Base-by-base conservation (phyloP, 768 basidiomycete species). In the Panaeolus papilionaceus region DNA sequence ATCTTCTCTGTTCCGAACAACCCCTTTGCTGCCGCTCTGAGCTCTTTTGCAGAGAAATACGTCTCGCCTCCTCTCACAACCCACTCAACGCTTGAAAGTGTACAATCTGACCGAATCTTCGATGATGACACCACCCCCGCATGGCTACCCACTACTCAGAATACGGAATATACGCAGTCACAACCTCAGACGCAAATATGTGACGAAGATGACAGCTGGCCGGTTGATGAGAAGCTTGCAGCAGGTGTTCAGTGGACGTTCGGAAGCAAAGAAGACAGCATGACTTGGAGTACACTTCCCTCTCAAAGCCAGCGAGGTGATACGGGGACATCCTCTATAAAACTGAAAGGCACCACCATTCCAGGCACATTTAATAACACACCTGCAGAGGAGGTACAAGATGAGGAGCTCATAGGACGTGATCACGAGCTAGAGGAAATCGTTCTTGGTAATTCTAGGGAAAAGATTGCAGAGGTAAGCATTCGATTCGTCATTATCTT, bases 171-270 rank as follows among this genome's bases (percentile, higher is more conserved):
- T 65, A 84, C 83, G 4, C 83, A 85, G 71, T 74, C 78, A 3
- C 77, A 77, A 62, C 75, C 75, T 2, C 74, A 68, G 62, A 71
- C 73, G 66, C 77, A 75, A 66, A 70, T 79, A 1, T 74, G 83
- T 61, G 85, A 88, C 64, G 87, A 89, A 58, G 89, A 89, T 63
- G 91, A 93, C 72, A 92, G 92, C 73, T 93, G 91, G 92, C 90
- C 89, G 10, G 78, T 91, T 33, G 87, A 91, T 45, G 90, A 90
- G 70, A 90, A 88, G 70, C 76, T 90, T 65, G 79, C 84, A 0
- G 80, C 81, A 44, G 83, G 81, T 10, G 81, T 85, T 40, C 84
- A 84, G 67, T 93, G 92, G 92, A 86, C 85, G 16, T 89, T 89
- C 70, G 85, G 84, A 37, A 82, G 77, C 26, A 86, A 83, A 67